Conservation (phyloP, 352 stramenopile genomes). For the Globisporangium alternatum region DNA sequence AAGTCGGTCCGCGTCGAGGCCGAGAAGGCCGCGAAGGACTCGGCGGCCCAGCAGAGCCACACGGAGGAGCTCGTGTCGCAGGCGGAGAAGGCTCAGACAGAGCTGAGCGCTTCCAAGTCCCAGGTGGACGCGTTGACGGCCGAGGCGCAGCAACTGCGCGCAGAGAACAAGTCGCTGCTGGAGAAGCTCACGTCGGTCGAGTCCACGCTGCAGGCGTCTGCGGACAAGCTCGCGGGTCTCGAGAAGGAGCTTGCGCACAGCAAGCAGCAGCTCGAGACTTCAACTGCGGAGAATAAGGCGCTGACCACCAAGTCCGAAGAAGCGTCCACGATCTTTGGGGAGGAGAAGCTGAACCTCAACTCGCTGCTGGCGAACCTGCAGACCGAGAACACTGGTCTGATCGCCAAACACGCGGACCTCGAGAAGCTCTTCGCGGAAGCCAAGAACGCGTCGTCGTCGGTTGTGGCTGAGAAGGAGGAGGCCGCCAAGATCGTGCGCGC, state of each 20-base stretch:
- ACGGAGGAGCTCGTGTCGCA: slow-evolving; percentile 26
- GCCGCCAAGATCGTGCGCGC: slow-evolving; percentile 25
- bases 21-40: slow-evolving; percentile 34
- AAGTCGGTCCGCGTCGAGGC: slow-evolving; percentile 39
- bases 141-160: slow-evolving; percentile 11
- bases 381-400: slow-evolving; percentile 14
- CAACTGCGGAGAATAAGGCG: not conserved
- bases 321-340: slow-evolving; percentile 21
- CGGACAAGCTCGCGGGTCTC: slow-evolving; percentile 22
- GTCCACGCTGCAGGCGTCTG: slow-evolving; percentile 8
- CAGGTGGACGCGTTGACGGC: slow-evolving; percentile 6
- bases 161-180: slow-evolving; percentile 11
- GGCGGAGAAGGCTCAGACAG: slow-evolving; percentile 22
- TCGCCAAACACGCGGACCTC: slow-evolving; percentile 26
- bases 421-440: slow-evolving; percentile 18
- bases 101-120: slow-evolving; percentile 15
- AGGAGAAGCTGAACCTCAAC: slow-evolving; percentile 32
- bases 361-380: slow-evolving; percentile 30
- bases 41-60: slow-evolving; percentile 29
- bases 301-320: slow-evolving; percentile 18
- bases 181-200: slow-evolving; percentile 17
- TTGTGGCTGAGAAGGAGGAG: slow-evolving; percentile 40
- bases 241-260: slow-evolving; percentile 26
- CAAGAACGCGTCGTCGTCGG: slow-evolving; percentile 15
- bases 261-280: slow-evolving; percentile 17